Evolutionary conservation across 306 rosid species (phyloP).

Genomic region (Hippophae tibetana): DNA sequence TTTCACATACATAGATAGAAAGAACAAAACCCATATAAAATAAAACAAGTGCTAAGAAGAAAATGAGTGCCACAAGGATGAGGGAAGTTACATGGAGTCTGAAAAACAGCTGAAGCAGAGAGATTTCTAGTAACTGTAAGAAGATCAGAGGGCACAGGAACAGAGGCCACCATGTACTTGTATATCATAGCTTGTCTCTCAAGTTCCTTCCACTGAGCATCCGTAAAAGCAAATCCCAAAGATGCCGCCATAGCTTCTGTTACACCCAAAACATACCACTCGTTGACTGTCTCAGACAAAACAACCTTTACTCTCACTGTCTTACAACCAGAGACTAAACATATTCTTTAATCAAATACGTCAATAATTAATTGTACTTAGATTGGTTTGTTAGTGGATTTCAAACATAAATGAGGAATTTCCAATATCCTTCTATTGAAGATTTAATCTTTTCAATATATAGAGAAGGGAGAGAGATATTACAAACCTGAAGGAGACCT

Average conservation of each 20-base stretch:
- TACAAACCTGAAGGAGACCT: conserved; percentile 42
- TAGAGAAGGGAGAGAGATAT: not conserved
- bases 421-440: conserved; percentile 8
- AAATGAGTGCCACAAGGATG: not conserved
- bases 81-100: conserved; percentile 25
- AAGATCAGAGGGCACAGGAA: conserved; percentile 63
- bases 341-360: not conserved
- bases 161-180: conserved; percentile 73
- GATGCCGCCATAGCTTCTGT: conserved; percentile 48
- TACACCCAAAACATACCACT: conserved; percentile 4
- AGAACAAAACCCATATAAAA: not conserved
- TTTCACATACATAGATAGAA: not conserved
- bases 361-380: not conserved
- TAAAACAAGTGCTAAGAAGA: not conserved
- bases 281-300: conserved; percentile 22
- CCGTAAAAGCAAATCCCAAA: conserved; percentile 59
- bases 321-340: not conserved
- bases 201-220: conserved; percentile 73
- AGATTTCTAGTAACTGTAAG: conserved; percentile 21
- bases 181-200: conserved; percentile 78
- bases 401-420: not conserved
- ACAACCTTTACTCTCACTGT: conserved; percentile 3
- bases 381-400: not conserved
- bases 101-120: conserved; percentile 18
- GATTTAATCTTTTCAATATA: conserved; percentile 16